A percentile compares a stretch with the other conserved stretches of the same genome.
These are phyloP conservation scores for Hygrocybe coccinea DNA, from an alignment of 768 basidiomycete genomes.

Conservation along the genomic window DNA sequence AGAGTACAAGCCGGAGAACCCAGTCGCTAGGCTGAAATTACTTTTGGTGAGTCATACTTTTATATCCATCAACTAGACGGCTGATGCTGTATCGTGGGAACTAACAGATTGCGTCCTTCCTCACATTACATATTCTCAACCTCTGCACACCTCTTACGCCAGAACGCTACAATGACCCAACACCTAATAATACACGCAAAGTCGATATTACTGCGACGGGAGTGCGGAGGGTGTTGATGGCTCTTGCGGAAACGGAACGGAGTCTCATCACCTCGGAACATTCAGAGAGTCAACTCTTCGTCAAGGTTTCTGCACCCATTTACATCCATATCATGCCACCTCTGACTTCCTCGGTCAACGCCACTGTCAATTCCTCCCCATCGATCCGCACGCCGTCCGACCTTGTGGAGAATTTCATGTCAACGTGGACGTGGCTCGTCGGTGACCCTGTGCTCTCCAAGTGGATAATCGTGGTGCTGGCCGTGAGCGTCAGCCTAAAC, in stretches of 20 bases:
- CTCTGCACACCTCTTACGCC: constrained; percentile 84
- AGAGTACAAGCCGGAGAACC: constrained; percentile 60
- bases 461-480: constrained; percentile 88
- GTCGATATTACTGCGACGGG: constrained; percentile 68
- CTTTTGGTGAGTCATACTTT: constrained; percentile 54
- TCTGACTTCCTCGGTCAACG: constrained; percentile 9
- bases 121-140: constrained; percentile 87
- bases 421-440: constrained; percentile 82
- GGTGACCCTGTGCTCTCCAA: constrained; percentile 92
- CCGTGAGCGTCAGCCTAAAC: constrained; percentile 82
- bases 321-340: constrained; percentile 45
- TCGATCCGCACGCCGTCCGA: constrained; percentile 37
- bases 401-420: constrained; percentile 81
- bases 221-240: constrained; percentile 53
- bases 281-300: constrained; percentile 40
- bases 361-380: constrained; percentile 23
- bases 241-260: constrained; percentile 40
- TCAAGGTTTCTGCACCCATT: constrained; percentile 59
- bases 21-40: constrained; percentile 83
- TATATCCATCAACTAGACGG: neutral
- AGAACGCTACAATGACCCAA: constrained; percentile 37
- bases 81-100: neutral
- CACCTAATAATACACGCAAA: constrained; percentile 37
- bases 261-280: constrained; percentile 8
- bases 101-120: constrained; percentile 80